These are phyloP conservation scores for Beauveria sp. DNA, from an alignment of 2,329 filamentous ascomycete species.

Conservation along the genomic window DNA sequence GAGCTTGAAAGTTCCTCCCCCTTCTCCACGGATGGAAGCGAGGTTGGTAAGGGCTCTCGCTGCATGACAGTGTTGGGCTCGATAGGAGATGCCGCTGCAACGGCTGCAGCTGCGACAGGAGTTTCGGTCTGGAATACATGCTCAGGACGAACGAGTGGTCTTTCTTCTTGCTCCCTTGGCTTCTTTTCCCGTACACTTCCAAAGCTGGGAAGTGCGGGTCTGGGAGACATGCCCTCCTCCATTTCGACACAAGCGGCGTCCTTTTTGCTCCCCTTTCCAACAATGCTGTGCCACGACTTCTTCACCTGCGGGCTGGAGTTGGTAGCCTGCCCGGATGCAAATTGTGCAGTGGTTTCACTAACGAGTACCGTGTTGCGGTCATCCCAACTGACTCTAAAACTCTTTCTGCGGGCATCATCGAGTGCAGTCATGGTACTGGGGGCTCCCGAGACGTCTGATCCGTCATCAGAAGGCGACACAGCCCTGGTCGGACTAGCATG, in stretches of 20 bases:
- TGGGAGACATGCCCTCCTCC: slow-evolving; percentile 64
- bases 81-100: slow-evolving; percentile 11
- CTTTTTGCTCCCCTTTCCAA: slow-evolving; percentile 42
- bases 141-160: slow-evolving; percentile 51
- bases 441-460: slow-evolving; percentile 36
- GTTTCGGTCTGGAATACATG: slow-evolving; percentile 17
- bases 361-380: slow-evolving; percentile 52
- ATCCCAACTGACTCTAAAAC: slow-evolving; percentile 71
- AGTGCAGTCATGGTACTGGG: slow-evolving; percentile 18
- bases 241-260: slow-evolving; percentile 44
- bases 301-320: slow-evolving; percentile 28
- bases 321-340: slow-evolving; percentile 32
- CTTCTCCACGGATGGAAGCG: slow-evolving; percentile 63
- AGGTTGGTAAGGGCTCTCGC: slow-evolving; percentile 57
- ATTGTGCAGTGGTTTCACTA: slow-evolving; percentile 35
- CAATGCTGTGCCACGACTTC: slow-evolving; percentile 45
- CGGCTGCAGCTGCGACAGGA: neutral
- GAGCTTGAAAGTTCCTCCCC: slow-evolving; percentile 44
- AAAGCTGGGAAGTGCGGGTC: slow-evolving; percentile 66
- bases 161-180: slow-evolving; percentile 43
- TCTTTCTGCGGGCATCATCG: slow-evolving; percentile 52
- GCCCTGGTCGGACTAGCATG: slow-evolving; percentile 46
- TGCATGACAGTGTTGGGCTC: slow-evolving; percentile 20
- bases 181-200: slow-evolving; percentile 64
- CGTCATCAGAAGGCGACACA: slow-evolving; percentile 42